Conservation (phyloP, 1,284 basidiomycete genomes). For the Leccinum huronense region DNA sequence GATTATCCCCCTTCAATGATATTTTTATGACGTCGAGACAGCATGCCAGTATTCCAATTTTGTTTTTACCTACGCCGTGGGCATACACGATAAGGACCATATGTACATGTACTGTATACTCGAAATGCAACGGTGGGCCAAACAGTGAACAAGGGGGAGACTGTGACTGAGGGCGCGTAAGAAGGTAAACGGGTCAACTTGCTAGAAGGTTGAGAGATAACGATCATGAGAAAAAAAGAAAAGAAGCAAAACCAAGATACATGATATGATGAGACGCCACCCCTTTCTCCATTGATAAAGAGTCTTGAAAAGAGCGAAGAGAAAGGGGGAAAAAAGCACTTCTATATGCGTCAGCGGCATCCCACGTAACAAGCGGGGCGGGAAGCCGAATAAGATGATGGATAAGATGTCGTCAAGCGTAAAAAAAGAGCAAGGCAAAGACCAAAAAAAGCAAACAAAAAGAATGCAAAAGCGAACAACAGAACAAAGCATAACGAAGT, state of each 20-base stretch:
- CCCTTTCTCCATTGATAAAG: slow-evolving; percentile 12
- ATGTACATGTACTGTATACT: background rate
- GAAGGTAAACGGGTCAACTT: background rate
- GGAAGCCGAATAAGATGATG: slow-evolving; percentile 29
- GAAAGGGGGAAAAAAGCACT: slow-evolving; percentile 2
- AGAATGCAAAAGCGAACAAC: slow-evolving; percentile 3
- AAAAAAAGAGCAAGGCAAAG: slow-evolving; percentile 6
- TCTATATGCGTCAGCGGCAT: slow-evolving; percentile 28
- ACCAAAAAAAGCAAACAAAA: slow-evolving; percentile 16
- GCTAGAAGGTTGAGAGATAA: slow-evolving; percentile 9
- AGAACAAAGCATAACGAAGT: slow-evolving; percentile 15
- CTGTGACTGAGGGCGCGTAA: background rate
- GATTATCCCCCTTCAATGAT: background rate
- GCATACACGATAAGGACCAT: background rate
- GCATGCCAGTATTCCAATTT: background rate
- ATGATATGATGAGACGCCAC: slow-evolving; percentile 4
- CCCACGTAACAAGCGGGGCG: slow-evolving; percentile 12
- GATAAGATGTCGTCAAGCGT: slow-evolving; percentile 23
- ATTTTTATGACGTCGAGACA: background rate
- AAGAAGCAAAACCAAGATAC: slow-evolving; percentile 14
- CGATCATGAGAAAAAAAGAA: slow-evolving; percentile 14
- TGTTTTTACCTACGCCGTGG: background rate
- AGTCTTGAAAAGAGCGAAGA: slow-evolving; percentile 5
- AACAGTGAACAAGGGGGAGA: background rate
- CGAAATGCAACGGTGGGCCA: background rate